Base-by-base conservation (phyloP, 257 asterid genomes). In the Penstemon newberryi region DNA sequence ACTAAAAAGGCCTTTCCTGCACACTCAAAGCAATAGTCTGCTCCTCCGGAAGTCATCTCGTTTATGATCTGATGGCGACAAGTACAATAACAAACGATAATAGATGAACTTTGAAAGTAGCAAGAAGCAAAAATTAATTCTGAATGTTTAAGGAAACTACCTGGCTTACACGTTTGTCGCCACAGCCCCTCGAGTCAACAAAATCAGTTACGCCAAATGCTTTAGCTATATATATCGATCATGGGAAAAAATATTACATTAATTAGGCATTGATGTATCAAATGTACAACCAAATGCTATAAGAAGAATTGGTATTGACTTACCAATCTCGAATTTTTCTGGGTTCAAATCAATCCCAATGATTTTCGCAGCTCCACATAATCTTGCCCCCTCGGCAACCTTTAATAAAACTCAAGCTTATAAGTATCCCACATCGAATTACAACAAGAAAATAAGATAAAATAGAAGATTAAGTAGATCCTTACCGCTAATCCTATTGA, bases 381-480 rank as follows among this genome's bases (percentile, higher is more conserved):
- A 65, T 73, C 97, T 81, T 18, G 93, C 86, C 52, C 97, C 97
- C 77, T 89, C 95, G 18, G 97, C 97, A 75, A 87, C 97, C 97
- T 89, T 58, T 50, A 55, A 47, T 10, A 8, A 11, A 7, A 8
- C 25, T 60, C 67, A n/a, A 53, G 51, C 38, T 54, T 25, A 13
- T 3, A 36, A 2, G 18, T 42, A 15, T 36, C 38, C 55, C 47
- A 60, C 47, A 60, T 7, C 4, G 51, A 33, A 4, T 10, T 10
- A 19, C 9, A 15, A 60, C 57, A 5, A 8, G n/a, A 39, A 44
- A 18, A 38, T n/a, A 40, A 15, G 40, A 42, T 44, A 49, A 44
- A 7, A 4, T 8, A 44, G 13, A 42, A 53, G 39, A 60, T 13
- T 10, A 9, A 9, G 56, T 13, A 25, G 5, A 3, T 55, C 67